phyloP scores from a whole-genome alignment of 768 basidiomycete genomes.

The Kwoniella botswanensis region DNA sequence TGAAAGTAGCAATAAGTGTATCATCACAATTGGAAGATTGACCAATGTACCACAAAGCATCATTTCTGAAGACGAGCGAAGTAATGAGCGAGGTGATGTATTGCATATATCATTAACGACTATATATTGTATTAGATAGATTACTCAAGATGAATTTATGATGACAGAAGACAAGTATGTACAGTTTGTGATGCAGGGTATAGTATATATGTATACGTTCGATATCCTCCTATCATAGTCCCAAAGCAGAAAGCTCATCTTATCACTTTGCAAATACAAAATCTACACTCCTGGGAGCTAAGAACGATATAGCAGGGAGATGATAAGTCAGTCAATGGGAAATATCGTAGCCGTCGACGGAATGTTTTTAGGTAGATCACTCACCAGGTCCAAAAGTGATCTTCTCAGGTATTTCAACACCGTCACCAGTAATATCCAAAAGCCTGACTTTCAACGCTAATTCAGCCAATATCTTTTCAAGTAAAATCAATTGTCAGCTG shows the following conservation, averaged over 20 bases:
- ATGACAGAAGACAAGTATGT: background rate
- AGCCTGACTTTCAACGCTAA: conserved; percentile 49
- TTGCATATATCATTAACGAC: no score
- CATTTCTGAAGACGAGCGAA: no score
- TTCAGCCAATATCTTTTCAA: conserved; percentile 45
- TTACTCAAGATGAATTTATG: background rate
- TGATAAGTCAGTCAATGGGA: background rate
- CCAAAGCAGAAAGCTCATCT: background rate
- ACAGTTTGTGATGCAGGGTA: background rate
- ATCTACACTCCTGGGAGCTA: conserved; percentile 48
- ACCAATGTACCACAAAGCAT: no score
- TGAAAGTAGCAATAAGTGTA: background rate
- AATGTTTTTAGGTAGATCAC: background rate
- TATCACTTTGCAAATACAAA: conserved; percentile 49
- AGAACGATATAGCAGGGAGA: background rate
- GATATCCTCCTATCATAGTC: background rate
- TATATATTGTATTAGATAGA: background rate
- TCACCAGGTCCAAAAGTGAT: conserved; percentile 39
- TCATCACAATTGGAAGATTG: no score
- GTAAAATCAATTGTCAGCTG: background rate
- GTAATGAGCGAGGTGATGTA: no score
- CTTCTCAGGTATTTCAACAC: conserved; percentile 50
- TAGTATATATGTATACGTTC: background rate
- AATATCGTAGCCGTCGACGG: background rate
- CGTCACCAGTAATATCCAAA: conserved; percentile 52